These are phyloP conservation scores for Taxillus chinensis DNA, from an alignment of 164 flowering plant species.

Conservation along the genomic window DNA sequence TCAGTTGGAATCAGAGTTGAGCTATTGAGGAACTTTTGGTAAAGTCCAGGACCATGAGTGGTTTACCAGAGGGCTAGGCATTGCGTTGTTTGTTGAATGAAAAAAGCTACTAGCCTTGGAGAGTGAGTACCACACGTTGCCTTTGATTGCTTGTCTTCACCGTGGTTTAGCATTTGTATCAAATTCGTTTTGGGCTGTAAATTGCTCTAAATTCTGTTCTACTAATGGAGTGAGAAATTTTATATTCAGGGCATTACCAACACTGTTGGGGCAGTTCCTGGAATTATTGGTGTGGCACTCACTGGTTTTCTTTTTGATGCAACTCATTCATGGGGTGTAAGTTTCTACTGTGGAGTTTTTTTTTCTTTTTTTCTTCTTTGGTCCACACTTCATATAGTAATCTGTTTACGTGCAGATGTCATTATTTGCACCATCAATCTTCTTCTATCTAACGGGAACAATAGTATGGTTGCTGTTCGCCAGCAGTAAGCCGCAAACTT, in stretches of 20 bases:
- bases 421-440: constrained; percentile 87
- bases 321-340: constrained; percentile 98
- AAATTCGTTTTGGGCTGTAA: too few relatives aligned
- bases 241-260: constrained; percentile 76
- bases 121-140: too few relatives aligned
- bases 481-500: constrained; percentile 90
- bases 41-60: too few relatives aligned
- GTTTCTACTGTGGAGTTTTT: constrained; percentile 10
- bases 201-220: too few relatives aligned
- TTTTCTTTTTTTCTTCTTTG: neutral
- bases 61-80: too few relatives aligned
- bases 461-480: constrained; percentile 81
- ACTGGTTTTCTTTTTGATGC: constrained; percentile 90
- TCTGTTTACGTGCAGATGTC: constrained; percentile 45
- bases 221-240: neutral
- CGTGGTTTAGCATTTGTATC: too few relatives aligned
- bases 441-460: constrained; percentile 93
- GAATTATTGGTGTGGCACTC: constrained; percentile 89
- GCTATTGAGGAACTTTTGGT: too few relatives aligned
- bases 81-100: too few relatives aligned
- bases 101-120: too few relatives aligned
- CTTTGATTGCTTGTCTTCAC: too few relatives aligned
- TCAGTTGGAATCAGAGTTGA: too few relatives aligned
- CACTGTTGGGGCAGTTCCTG: constrained; percentile 96
- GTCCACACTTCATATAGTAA: neutral